phyloP scores from a whole-genome alignment of 768 basidiomycete species.

The Arthromyces matolae region DNA sequence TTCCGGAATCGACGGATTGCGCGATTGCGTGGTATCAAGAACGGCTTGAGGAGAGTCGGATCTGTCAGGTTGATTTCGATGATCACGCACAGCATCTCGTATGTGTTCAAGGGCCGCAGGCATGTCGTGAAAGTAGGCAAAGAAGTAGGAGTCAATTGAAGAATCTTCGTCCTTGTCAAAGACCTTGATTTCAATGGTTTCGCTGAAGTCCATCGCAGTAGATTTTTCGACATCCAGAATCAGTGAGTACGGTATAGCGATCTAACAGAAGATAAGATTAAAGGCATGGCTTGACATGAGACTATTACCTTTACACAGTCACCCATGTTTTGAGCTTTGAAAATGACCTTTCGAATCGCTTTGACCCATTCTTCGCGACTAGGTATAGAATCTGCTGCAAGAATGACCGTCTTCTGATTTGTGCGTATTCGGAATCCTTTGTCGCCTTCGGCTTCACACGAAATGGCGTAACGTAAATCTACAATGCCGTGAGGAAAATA shows the following conservation, averaged over 20 bases:
- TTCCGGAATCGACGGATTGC: conserved; percentile 36
- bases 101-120: conserved; percentile 77
- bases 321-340: conserved; percentile 94
- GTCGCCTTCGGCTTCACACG: conserved; percentile 78
- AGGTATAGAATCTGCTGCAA: conserved; percentile 76
- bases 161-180: conserved; percentile 78
- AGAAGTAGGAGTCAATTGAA: conserved; percentile 85
- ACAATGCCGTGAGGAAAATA: conserved; percentile 97
- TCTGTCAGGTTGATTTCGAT: conserved; percentile 38
- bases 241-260: conserved; percentile 90
- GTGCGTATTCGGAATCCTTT: conserved; percentile 82
- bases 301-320: conserved; percentile 91
- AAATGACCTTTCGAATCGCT: conserved; percentile 88
- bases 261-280: conserved; percentile 34
- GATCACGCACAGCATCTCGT: conserved; percentile 64
- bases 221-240: conserved; percentile 88
- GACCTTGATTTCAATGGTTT: conserved; percentile 93
- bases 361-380: conserved; percentile 96
- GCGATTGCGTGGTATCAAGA: conserved; percentile 57
- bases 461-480: conserved; percentile 90
- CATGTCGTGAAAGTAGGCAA: conserved; percentile 89
- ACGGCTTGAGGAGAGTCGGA: conserved; percentile 32
- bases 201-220: conserved; percentile 90
- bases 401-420: conserved; percentile 67
- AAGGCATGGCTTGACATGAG: conserved; percentile 6